A percentile compares a stretch with the other conserved stretches of the same genome.
Conservation (phyloP, 2,329 filamentous ascomycete species). For the Cladosporium sp. region DNA sequence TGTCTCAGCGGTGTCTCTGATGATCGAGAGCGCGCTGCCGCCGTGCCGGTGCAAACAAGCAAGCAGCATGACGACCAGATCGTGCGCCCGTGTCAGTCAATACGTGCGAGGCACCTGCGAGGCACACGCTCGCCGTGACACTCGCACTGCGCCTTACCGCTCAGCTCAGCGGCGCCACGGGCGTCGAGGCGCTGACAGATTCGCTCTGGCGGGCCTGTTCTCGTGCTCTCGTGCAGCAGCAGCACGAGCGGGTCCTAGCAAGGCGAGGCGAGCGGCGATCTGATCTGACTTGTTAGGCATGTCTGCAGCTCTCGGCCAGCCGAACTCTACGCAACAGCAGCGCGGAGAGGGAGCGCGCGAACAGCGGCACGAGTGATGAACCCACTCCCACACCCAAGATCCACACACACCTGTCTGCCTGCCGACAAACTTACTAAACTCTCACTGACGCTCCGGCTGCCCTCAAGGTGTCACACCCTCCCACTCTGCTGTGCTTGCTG, state of each 20-base stretch:
- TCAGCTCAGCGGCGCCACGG: slow-evolving; percentile 10
- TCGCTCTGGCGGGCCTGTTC: not conserved
- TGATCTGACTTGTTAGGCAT: not conserved
- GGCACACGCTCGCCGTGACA: not conserved
- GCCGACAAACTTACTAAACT: not conserved
- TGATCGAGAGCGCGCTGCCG: not conserved
- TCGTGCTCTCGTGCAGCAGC: slow-evolving; percentile 5
- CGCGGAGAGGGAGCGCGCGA: not conserved
- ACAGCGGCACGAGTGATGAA: not conserved
- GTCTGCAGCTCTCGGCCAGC: not conserved
- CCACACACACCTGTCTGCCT: not conserved
- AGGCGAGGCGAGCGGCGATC: slow-evolving; percentile 9
- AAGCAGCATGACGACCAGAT: slow-evolving; percentile 1
- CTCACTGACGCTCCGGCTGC: not conserved
- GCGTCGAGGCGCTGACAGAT: slow-evolving; percentile 8
- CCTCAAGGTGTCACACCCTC: slow-evolving; percentile 1
- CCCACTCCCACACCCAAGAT: not conserved
- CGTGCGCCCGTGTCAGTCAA: not conserved
- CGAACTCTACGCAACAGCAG: not conserved
- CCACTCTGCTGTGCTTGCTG: no score
- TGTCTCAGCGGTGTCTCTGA: slow-evolving; percentile 12
- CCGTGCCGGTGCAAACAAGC: not conserved
- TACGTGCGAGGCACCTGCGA: no score
- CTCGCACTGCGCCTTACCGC: not conserved
- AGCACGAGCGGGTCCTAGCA: slow-evolving; percentile 7